phyloP scores from a whole-genome alignment of 2,329 filamentous ascomycete species.

The Cercospora beticola region DNA sequence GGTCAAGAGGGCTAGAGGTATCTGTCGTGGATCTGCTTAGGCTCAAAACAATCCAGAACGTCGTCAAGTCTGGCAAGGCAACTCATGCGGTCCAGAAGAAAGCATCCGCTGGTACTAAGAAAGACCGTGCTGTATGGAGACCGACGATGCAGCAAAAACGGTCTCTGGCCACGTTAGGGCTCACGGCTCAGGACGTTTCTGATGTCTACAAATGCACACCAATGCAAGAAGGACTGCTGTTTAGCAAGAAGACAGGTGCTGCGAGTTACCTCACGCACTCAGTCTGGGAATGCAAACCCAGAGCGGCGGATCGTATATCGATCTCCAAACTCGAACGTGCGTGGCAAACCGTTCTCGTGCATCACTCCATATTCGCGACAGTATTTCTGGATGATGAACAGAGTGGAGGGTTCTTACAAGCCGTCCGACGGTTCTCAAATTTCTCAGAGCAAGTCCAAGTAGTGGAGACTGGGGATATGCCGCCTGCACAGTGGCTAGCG shows the following conservation, averaged over 20 bases:
- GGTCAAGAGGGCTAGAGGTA: background rate
- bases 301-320: background rate
- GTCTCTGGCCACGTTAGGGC: background rate
- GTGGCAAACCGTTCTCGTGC: background rate
- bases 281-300: background rate
- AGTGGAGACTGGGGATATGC: slow-evolving; percentile 25
- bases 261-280: slow-evolving; percentile 3
- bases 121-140: background rate
- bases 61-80: background rate
- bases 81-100: background rate
- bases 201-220: background rate
- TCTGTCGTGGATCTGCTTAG: background rate
- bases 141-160: background rate
- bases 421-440: slow-evolving; percentile 12
- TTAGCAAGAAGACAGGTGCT: background rate
- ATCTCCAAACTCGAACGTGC: background rate
- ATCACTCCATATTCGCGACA: slow-evolving; percentile 7
- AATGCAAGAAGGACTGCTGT: slow-evolving; percentile 7
- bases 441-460: background rate
- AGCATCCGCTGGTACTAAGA: background rate
- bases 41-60: background rate
- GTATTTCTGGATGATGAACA: slow-evolving; percentile 29
- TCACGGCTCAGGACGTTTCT: background rate
- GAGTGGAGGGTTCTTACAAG: slow-evolving; percentile 35
- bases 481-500: slow-evolving; percentile 40